phyloP scores from a whole-genome alignment of 257 asterid species.

The Euphrasia confusa region DNA sequence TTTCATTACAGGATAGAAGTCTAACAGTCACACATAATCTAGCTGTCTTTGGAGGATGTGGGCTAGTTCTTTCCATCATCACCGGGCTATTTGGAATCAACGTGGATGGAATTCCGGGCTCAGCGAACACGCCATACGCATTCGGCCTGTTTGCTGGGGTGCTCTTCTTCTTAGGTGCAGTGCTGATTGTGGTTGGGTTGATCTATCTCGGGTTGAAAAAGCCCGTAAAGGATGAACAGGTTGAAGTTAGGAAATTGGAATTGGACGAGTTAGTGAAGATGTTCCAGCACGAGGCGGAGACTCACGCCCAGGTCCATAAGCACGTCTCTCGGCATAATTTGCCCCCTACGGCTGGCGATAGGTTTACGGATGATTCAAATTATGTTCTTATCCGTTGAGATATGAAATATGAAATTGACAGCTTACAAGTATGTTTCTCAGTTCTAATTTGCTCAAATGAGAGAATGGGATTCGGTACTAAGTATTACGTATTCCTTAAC shows the following conservation, averaged over 20 bases:
- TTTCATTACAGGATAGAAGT: conserved; percentile 69
- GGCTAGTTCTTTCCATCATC: conserved; percentile 80
- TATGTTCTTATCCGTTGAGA: conserved; percentile 48
- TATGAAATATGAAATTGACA: too few relatives aligned
- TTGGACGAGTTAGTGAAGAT: conserved; percentile 67
- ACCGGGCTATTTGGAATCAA: conserved; percentile 92
- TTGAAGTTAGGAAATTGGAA: conserved; percentile 77
- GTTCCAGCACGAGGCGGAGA: conserved; percentile 93
- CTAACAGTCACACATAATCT: conserved; percentile 84
- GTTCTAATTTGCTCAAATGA: too few relatives aligned
- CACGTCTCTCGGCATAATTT: conserved; percentile 53
- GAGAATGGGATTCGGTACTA: too few relatives aligned
- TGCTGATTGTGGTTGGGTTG: conserved; percentile 63
- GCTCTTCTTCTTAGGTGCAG: conserved; percentile 51
- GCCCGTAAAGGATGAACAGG: conserved; percentile 67
- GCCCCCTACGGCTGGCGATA: conserved; percentile 88
- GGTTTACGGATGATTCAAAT: conserved; percentile 45
- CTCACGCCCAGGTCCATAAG: conserved; percentile 88
- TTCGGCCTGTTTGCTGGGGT: conserved; percentile 70
- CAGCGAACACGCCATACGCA: conserved; percentile 69
- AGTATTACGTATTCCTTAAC: too few relatives aligned
- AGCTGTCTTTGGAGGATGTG: conserved; percentile 96
- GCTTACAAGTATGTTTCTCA: too few relatives aligned
- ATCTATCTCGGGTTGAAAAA: conserved; percentile 74
- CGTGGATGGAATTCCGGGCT: conserved; percentile 94